Evolutionary conservation across 257 asterid genomes (phyloP), one percentile per base, ranked within the genome.

Genomic region (Nicotiana sylvestris): DNA sequence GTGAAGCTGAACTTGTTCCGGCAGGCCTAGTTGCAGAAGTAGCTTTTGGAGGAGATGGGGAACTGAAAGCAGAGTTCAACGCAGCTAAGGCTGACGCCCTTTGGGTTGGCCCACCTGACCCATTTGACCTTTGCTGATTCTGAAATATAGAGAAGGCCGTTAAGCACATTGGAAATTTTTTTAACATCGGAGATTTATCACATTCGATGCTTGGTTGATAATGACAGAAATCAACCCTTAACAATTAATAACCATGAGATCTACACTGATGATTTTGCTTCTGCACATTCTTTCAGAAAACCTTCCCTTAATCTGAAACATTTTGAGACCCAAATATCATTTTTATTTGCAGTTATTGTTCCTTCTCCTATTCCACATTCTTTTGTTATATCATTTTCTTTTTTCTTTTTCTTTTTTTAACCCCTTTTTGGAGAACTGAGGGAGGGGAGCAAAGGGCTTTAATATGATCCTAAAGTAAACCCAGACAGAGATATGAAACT

Each of bases 31-130:
- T 32, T 61, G 90, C 78, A 4, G 95, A 72, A 70, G 70, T 56
- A 87, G 91, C 78, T 87, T 85, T 96, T 21, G 95, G 88, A 32
- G 91, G 84, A 33, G 93, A 76, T 30, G 94, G 66, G 70, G 99
- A 90, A 85, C 81, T 91, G 86, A 96, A 96, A 77, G 99, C 99
- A 32, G 93, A 88, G 89, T 96, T 96, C 82, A 96, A 85, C 35
- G 99, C 99, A 80, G 99, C 99, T 85, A 96, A 88, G 21, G 99
- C 99, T 61, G 99, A 96, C 56, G 99, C 99, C 85, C 99, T 90
- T 86, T 96, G 99, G 29, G 98, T 96, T 61, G 94, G 97, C 60
- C 98, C 99, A 39, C 95, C 96, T 82, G 90, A 67, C 76, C 94
- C 89, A 88, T 89, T 96, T 85, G 97, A 87, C 35, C 85, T 91